Conservation (phyloP, 2,329 filamentous ascomycete genomes). For the Diaporthe australafricana region DNA sequence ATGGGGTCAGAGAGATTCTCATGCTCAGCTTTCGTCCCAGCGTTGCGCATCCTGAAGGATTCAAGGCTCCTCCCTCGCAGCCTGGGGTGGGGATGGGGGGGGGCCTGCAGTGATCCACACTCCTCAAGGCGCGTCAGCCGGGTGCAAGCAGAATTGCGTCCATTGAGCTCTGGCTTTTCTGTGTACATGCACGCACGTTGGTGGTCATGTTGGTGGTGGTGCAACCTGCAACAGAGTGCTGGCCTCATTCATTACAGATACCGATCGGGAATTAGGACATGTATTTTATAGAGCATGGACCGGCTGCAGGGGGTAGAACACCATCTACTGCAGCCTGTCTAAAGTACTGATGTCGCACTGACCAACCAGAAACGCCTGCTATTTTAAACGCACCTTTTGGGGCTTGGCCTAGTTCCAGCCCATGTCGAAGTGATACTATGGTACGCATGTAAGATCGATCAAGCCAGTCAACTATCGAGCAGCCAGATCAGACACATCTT, state of each 20-base stretch:
- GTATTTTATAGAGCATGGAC: neutral
- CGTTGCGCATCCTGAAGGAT: slow-evolving; percentile 23
- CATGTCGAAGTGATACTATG: no score
- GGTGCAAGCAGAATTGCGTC: neutral
- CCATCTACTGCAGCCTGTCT: neutral
- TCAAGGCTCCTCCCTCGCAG: slow-evolving; percentile 19
- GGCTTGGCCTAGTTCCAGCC: neutral
- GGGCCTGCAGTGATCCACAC: slow-evolving; percentile 8
- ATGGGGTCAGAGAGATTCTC: neutral
- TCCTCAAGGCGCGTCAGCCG: neutral
- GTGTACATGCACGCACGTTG: neutral
- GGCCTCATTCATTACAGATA: neutral
- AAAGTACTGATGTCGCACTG: neutral
- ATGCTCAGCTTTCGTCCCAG: neutral
- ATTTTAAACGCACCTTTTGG: slow-evolving; percentile 15
- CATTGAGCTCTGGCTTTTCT: neutral
- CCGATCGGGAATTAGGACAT: neutral
- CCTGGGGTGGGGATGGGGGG: slow-evolving; percentile 7
- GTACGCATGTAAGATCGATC: slow-evolving; percentile 1
- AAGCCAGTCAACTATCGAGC: neutral
- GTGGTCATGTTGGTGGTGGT: neutral
- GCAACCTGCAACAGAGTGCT: neutral
- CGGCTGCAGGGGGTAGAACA: neutral
- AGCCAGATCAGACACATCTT: neutral
- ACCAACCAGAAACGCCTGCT: slow-evolving; percentile 14